A percentile compares a stretch with the other conserved stretches of the same genome.
phyloP scores from a whole-genome alignment of 305 asterid genomes.

The Solanum hybrid region DNA sequence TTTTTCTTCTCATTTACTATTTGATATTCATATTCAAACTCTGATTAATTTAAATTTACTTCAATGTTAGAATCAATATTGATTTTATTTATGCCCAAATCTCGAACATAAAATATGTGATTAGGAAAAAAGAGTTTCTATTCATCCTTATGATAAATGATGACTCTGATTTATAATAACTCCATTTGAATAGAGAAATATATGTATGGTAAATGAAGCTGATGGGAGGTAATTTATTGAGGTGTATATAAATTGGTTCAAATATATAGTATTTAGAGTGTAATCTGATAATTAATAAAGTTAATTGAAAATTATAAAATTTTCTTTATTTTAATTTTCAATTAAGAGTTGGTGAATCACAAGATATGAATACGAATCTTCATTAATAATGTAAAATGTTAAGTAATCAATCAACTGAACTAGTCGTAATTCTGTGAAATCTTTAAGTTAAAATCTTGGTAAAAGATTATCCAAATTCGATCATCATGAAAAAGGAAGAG shows the following conservation, averaged over 20 bases:
- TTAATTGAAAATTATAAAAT: no score
- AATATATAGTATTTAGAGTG: neutral
- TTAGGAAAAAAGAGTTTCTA: neutral
- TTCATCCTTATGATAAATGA: neutral
- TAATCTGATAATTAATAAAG: neutral
- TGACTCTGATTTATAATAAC: neutral
- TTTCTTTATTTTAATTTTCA: no score
- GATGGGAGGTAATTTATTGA: neutral
- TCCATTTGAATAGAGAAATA: neutral
- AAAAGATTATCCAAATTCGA: neutral
- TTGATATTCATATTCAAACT: neutral
- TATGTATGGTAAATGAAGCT: neutral
- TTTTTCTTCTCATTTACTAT: neutral
- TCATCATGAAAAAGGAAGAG: no score
- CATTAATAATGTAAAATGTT: neutral
- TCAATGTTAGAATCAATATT: neutral
- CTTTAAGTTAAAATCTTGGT: neutral
- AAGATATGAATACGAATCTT: neutral
- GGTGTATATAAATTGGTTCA: neutral
- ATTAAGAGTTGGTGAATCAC: neutral
- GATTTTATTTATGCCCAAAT: neutral
- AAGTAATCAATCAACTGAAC: neutral
- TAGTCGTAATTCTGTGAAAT: neutral
- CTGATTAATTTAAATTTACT: neutral
- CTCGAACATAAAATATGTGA: neutral